Evolutionary conservation across 208 protist genomes (phyloP).

Genomic region (Leishmania lainsoni): DNA sequence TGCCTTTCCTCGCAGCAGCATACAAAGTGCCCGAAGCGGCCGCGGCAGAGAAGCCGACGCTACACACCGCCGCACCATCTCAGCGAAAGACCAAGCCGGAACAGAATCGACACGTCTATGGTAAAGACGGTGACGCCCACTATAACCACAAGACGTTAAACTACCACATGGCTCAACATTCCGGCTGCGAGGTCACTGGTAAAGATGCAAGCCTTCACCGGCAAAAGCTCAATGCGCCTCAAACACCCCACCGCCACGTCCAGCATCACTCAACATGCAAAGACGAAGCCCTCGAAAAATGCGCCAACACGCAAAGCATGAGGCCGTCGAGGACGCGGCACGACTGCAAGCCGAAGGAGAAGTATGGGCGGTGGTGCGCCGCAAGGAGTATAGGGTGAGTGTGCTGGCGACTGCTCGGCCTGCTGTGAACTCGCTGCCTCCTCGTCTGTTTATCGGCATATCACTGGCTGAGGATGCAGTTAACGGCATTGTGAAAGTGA

Average conservation of each 20-base stretch:
- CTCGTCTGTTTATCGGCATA: constrained; percentile 59
- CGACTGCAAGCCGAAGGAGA: background rate
- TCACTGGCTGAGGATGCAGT: constrained; percentile 40
- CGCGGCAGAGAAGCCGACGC: background rate
- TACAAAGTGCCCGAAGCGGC: background rate
- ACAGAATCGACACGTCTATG: background rate
- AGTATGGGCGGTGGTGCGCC: constrained; percentile 15
- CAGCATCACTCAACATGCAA: background rate
- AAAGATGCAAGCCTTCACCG: too few relatives aligned
- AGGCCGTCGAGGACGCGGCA: background rate
- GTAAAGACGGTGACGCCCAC: background rate
- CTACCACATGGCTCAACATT: too few relatives aligned
- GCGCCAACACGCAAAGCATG: background rate
- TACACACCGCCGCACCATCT: background rate
- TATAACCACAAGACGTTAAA: too few relatives aligned
- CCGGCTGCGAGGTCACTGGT: too few relatives aligned
- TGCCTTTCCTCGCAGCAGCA: background rate
- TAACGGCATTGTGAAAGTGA: constrained; percentile 34
- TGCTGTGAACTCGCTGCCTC: constrained; percentile 8
- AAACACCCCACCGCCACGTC: background rate
- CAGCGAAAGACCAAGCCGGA: background rate
- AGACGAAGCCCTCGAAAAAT: background rate
- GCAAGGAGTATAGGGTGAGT: constrained; percentile 34
- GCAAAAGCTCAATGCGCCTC: background rate
- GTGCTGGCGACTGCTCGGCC: constrained; percentile 12